phyloP scores from a whole-genome alignment of 768 basidiomycete species.

The Inosperma sp. region DNA sequence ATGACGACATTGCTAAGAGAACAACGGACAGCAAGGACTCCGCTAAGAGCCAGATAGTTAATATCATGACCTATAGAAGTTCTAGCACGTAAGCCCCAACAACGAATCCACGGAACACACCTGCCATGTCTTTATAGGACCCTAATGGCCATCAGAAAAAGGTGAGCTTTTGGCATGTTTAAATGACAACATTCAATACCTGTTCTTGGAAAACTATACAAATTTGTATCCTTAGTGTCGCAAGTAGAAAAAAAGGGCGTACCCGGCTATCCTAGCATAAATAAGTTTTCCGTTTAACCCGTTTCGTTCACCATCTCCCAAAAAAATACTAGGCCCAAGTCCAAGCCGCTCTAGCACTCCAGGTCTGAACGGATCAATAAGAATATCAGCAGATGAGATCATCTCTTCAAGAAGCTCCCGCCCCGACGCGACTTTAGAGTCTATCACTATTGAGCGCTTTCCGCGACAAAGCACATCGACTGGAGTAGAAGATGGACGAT shows the following conservation, averaged over 20 bases:
- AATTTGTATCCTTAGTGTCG: neutral
- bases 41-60: constrained; percentile 79
- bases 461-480: constrained; percentile 59
- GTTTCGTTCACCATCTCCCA: constrained; percentile 39
- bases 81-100: neutral
- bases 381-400: constrained; percentile 63
- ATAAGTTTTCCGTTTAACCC: constrained; percentile 62
- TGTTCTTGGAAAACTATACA: constrained; percentile 53
- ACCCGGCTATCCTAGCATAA: constrained; percentile 77
- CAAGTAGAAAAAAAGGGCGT: constrained; percentile 20
- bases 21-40: constrained; percentile 55
- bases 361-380: constrained; percentile 82
- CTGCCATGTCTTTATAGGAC: constrained; percentile 71
- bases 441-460: constrained; percentile 71
- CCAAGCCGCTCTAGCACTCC: constrained; percentile 77
- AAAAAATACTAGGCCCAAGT: constrained; percentile 70
- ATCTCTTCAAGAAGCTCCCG: constrained; percentile 51
- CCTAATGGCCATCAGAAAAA: constrained; percentile 38
- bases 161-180: neutral
- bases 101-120: constrained; percentile 31
- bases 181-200: constrained; percentile 30
- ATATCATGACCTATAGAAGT: constrained; percentile 64
- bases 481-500: constrained; percentile 44
- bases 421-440: constrained; percentile 60
- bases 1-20: neutral